Base-by-base conservation (phyloP, 2,329 filamentous ascomycete species). In the Cladophialophora exuberans region DNA sequence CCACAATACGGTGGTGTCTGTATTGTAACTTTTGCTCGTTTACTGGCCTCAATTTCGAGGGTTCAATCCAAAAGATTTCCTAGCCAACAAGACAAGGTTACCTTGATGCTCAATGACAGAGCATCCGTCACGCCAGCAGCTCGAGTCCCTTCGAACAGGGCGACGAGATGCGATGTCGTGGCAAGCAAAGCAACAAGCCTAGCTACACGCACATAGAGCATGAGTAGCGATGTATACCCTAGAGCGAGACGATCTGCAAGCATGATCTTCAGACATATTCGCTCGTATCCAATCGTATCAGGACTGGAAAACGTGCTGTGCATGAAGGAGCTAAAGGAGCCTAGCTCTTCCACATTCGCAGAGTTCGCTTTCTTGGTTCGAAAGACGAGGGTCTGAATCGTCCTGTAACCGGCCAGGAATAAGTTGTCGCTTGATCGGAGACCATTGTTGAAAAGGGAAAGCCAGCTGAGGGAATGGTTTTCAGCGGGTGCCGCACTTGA, bases 241-340 rank as follows among this genome's bases (percentile, higher is more conserved):
- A 57, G 22, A 6, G 54, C 49, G 3, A 57, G 22, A 22, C 54
- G 31, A 22, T 57, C 54, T 15, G 54, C 54, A 15, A 57, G 49
- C 2, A 54, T 18, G 26, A 57, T 35, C 36, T 18, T 39, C 18
- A 47, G 22, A 17, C 48, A 52, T 5, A 30, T 47, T n/a, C 30
- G 11, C 10, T 52, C 30, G 41, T 56, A 52, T 15, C 20, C 17
- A n/a, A 13, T 3, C 13, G 35, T n/a, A 6, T 52, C 25, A 4
- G 13, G 7, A 13, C 7, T 13, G 13, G 28, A 31, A 13, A 31
- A 31, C 13, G 6, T 13, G 6, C 13, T 6, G 7, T 31, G 28
- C 7, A 31, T 13, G 28, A 7, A 13, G 13, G 6, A 7, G 28
- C 13, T 13, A 31, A 31, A 31, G 13, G 28, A 31, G 7, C 7